A percentile compares a stretch with the other conserved stretches of the same genome.
phyloP scores from a whole-genome alignment of 495 filamentous ascomycete genomes.

The Aspergillus indologenus region DNA sequence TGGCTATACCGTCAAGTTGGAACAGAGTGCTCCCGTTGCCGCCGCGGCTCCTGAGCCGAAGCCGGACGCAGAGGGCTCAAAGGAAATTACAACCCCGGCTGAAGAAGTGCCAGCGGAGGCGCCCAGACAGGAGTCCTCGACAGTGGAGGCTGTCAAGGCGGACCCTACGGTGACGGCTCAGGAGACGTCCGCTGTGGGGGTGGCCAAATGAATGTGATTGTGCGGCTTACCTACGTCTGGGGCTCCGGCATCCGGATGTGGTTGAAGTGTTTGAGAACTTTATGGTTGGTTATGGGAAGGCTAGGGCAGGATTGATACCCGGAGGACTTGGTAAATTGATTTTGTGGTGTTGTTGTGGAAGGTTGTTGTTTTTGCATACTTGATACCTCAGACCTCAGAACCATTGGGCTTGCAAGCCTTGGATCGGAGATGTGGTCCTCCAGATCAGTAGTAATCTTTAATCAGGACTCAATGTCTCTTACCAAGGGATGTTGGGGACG shows the following conservation, averaged over 20 bases:
- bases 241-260: not conserved
- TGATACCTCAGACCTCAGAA: conserved; percentile 4
- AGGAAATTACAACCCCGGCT: not conserved
- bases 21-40: conserved; percentile 4
- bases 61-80: not conserved
- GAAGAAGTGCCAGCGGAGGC: not conserved
- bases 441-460: conserved; percentile 4
- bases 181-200: not conserved
- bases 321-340: conserved; percentile 3
- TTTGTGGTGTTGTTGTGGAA: too few relatives aligned
- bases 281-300: not conserved
- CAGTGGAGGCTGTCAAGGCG: not conserved
- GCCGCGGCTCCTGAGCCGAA: not conserved
- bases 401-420: not conserved
- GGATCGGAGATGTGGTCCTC: not conserved
- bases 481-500: too few relatives aligned
- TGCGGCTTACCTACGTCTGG: not conserved
- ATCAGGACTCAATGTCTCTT: not conserved
- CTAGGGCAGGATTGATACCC: conserved; percentile 1
- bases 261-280: too few relatives aligned
- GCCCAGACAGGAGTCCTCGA: conserved; percentile 12
- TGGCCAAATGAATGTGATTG: not conserved
- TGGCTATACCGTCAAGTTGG: conserved; percentile 29
- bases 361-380: conserved; percentile 6
- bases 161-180: not conserved